Conservation (phyloP, 176 grass and related monocot genomes). For the Ensete glaucum region DNA sequence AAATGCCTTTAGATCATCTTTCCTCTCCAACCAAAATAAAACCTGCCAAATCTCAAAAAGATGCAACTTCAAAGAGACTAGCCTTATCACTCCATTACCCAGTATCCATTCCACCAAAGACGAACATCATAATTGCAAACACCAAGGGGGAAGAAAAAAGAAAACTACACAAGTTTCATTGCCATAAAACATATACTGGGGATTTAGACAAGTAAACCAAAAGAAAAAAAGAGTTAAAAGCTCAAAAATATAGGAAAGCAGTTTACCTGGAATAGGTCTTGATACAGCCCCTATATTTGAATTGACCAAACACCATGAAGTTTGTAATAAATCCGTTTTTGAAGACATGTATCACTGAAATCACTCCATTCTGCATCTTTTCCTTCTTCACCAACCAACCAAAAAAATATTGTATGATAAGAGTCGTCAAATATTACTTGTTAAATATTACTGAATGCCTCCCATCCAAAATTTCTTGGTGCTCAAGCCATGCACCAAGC, state of each 20-base stretch:
- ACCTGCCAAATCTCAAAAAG: too few relatives aligned
- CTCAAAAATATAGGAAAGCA: background rate
- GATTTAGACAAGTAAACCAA: background rate
- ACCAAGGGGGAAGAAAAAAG: too few relatives aligned
- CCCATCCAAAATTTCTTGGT: conserved; percentile 5
- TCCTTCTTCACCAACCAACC: conserved; percentile 27
- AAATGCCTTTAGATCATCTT: too few relatives aligned
- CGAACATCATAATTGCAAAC: too few relatives aligned
- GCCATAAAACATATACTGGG: too few relatives aligned
- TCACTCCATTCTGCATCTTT: conserved; percentile 4
- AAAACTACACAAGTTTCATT: too few relatives aligned
- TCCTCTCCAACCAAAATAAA: too few relatives aligned
- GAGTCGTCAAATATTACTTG: background rate
- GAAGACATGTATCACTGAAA: background rate
- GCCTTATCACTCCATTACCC: too few relatives aligned
- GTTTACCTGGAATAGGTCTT: background rate
- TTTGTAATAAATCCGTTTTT: background rate
- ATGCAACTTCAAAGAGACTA: too few relatives aligned
- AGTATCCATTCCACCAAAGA: too few relatives aligned
- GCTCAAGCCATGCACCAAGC: conserved; percentile 72
- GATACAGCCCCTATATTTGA: background rate
- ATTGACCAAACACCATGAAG: background rate
- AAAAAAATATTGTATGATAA: conserved; percentile 77
- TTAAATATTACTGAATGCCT: conserved; percentile 32
- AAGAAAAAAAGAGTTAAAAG: background rate